phyloP scores from a whole-genome alignment of 2,329 filamentous ascomycete species.

The Tolypocladium inflatum region DNA sequence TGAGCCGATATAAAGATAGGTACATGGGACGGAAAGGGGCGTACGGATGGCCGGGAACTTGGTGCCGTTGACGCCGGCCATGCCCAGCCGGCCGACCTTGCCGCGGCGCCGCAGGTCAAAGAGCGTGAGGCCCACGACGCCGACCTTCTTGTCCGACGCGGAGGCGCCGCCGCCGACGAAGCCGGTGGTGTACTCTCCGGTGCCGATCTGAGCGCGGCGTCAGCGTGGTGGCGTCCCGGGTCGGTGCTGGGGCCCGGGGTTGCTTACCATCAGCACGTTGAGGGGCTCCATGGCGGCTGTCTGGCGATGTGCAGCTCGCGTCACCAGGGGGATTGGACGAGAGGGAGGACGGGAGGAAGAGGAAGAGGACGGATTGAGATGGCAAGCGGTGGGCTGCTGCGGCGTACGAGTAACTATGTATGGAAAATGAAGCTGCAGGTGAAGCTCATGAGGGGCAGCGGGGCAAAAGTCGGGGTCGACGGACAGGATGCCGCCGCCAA shows the following conservation, averaged over 20 bases:
- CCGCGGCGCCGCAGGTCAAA: constrained; percentile 83
- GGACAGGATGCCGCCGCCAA: too few relatives aligned
- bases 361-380: too few relatives aligned
- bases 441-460: not conserved
- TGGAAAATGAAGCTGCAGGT: not conserved
- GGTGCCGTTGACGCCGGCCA: constrained; percentile 81
- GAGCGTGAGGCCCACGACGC: constrained; percentile 81
- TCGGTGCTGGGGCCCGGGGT: too few relatives aligned
- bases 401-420: not conserved
- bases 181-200: constrained; percentile 93
- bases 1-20: too few relatives aligned
- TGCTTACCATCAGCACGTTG: constrained; percentile 65
- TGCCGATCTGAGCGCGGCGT: constrained; percentile 55
- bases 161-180: constrained; percentile 80
- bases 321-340: not conserved
- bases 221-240: not conserved
- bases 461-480: not conserved
- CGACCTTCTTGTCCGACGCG: constrained; percentile 90
- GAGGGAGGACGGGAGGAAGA: too few relatives aligned
- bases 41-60: constrained; percentile 88
- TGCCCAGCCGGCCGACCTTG: constrained; percentile 76
- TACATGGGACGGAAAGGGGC: constrained; percentile 18
- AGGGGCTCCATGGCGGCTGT: constrained; percentile 43
- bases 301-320: not conserved
- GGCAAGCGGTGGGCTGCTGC: not conserved